phyloP scores from a whole-genome alignment of 2,329 filamentous ascomycete genomes.

The Apiospora phragmitis region DNA sequence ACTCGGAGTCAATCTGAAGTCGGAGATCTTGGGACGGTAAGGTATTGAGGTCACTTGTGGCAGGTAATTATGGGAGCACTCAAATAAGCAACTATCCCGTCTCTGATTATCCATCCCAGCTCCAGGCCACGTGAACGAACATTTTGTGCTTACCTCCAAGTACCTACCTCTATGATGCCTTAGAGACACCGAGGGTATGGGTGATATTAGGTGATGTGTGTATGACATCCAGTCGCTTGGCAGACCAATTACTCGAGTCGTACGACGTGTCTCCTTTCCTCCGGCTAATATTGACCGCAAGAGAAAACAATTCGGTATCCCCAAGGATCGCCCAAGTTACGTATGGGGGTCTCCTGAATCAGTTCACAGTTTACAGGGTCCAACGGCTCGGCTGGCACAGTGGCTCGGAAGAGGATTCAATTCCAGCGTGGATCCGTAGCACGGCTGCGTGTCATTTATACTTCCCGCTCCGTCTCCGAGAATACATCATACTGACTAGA shows the following conservation, averaged over 20 bases:
- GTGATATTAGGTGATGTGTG: background rate
- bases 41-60: background rate
- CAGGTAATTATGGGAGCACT: background rate
- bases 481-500: background rate
- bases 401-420: background rate
- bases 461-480: background rate
- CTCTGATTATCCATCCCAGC: background rate
- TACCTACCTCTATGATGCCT: background rate
- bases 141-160: background rate
- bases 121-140: background rate
- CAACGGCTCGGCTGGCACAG: background rate
- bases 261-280: background rate
- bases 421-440: background rate
- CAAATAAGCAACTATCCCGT: background rate
- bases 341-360: background rate
- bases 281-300: background rate
- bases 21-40: background rate
- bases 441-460: background rate
- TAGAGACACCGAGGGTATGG: background rate
- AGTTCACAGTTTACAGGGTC: background rate
- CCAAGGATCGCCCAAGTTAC: background rate
- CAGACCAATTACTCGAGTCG: background rate
- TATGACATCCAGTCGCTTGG: background rate
- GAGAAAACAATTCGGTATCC: background rate
- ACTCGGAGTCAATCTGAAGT: slow-evolving; percentile 4